Evolutionary conservation across 2,329 filamentous ascomycete genomes (phyloP).

Genomic region (Raffaelea deltoideospora): DNA sequence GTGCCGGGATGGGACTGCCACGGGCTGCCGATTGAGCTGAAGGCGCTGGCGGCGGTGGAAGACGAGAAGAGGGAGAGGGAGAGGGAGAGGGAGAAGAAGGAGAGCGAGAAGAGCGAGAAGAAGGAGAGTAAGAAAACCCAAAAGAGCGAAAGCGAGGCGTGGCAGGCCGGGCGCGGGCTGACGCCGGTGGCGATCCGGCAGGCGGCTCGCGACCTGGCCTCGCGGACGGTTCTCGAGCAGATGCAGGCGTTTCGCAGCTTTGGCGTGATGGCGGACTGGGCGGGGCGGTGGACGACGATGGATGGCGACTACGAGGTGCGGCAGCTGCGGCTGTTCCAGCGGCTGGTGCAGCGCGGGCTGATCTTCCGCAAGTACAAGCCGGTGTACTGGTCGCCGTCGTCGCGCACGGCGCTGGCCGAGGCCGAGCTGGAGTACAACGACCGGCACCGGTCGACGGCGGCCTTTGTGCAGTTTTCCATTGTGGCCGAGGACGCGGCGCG

Average conservation of each 20-base stretch:
- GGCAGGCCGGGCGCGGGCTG: slow-evolving; percentile 17
- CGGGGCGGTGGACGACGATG: slow-evolving; percentile 64
- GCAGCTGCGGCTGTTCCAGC: slow-evolving; percentile 60
- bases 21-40: slow-evolving; percentile 91
- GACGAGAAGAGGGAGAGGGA: background rate
- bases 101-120: background rate
- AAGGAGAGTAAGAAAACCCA: too few relatives aligned
- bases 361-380: slow-evolving; percentile 70
- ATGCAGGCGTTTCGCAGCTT: slow-evolving; percentile 59
- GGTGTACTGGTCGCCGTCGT: slow-evolving; percentile 76
- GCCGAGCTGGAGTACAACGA: slow-evolving; percentile 76
- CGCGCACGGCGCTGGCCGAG: slow-evolving; percentile 64
- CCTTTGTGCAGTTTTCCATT: slow-evolving; percentile 70
- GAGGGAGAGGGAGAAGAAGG: background rate
- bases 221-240: slow-evolving; percentile 54
- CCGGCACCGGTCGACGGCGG: slow-evolving; percentile 53
- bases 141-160: background rate
- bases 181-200: slow-evolving; percentile 44
- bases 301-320: slow-evolving; percentile 57
- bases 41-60: slow-evolving; percentile 51
- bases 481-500: slow-evolving; percentile 17
- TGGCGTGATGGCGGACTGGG: slow-evolving; percentile 72
- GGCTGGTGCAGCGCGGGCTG: slow-evolving; percentile 56
- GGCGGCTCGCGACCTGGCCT: slow-evolving; percentile 50
- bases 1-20: slow-evolving; percentile 96